These are phyloP conservation scores for Neobulgaria alba DNA, from an alignment of 2,329 filamentous ascomycete species.

Conservation along the genomic window DNA sequence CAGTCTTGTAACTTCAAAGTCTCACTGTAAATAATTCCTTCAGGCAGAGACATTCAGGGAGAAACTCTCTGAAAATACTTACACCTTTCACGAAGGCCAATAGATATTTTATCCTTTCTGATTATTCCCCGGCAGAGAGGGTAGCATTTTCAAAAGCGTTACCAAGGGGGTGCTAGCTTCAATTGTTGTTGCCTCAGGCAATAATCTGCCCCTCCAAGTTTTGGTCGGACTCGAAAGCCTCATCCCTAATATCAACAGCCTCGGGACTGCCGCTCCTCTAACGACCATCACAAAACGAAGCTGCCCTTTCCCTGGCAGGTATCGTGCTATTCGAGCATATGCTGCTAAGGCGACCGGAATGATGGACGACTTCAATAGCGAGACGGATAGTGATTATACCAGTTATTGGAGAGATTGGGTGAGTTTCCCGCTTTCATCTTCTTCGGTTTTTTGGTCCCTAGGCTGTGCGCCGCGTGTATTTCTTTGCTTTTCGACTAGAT, in stretches of 20 bases:
- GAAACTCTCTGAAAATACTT: no score
- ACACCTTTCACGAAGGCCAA: no score
- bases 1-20: no score
- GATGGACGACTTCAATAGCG: conserved; percentile 97
- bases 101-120: no score
- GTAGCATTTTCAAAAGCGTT: no score
- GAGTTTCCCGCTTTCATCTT: conserved; percentile 36
- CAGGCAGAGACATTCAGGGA: no score
- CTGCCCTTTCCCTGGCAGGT: not conserved
- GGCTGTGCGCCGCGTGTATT: conserved; percentile 11
- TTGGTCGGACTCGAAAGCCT: not conserved
- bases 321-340: not conserved
- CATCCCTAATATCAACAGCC: not conserved
- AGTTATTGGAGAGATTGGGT: conserved; percentile 99
- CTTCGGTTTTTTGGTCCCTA: no score
- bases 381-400: conserved; percentile 97
- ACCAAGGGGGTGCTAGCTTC: not conserved
- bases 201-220: not conserved
- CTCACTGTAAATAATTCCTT: no score
- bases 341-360: not conserved
- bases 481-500: conserved; percentile 1
- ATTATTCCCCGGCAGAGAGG: no score
- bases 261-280: not conserved
- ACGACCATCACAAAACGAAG: not conserved
- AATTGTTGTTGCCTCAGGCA: not conserved